Evolutionary conservation across 768 basidiomycete species (phyloP), one percentile per base, ranked within the genome.

Genomic region (Neoboletus brunneissimus): DNA sequence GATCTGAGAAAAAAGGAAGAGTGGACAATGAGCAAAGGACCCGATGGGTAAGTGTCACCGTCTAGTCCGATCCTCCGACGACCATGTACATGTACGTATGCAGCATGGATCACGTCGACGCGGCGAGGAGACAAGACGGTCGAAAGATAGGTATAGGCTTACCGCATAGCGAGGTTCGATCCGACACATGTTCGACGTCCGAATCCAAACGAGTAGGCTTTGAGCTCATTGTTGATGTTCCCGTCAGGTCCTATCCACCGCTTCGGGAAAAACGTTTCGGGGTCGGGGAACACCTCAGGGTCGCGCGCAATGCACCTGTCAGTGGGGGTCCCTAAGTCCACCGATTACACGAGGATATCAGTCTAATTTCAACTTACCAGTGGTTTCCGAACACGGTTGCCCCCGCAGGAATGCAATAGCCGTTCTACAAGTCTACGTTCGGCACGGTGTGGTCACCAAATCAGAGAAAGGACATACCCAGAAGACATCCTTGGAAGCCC

Each of bases 231-330:
- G 22, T 79, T 78, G 10, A 85, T 55, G 27, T 66, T 72, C 0
- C 79, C 79, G 0, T 81, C 72, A 5, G 60, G 55, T 37, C 53
- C 60, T 18, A 85, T 54, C 84, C 85, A 87, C 16, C 85, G 73
- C 57, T 79, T 76, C 1, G 84, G 84, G 35, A 79, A 70, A 65
- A 87, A 86, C 15, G 29, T 61, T 53, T 87, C 81, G 1, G 84
- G 66, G 4, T 70, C 56, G 0, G 68, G 68, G 53, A 69, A 69
- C 8, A 60, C 64, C 0, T 65, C 58, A 4, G 68, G 68, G 41
- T 69, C 68, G 1, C 64, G 64, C 6, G 60, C 58, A 15, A 69
- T 68, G 37, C 37, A 52, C 68, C 67, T 70, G 10, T 20, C 7
- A n/a, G 3, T 9, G 22, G 3, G 8, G 16, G 8, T 43, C 3